phyloP scores from a whole-genome alignment of 1,139 yeast species.

The Zygoascus meyerae region DNA sequence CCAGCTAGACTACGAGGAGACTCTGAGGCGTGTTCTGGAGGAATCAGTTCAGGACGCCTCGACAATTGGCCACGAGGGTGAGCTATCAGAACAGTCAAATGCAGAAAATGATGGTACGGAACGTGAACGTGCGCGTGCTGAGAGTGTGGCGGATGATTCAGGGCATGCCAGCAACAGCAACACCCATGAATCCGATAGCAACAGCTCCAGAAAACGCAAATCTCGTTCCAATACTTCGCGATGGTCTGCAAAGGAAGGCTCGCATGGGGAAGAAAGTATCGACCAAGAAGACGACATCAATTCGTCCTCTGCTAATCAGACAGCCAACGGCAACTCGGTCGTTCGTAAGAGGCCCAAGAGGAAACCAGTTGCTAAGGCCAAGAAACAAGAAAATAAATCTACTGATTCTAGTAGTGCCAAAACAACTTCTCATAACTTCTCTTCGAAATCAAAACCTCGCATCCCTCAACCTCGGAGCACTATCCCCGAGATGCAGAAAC shows the following conservation, averaged over 20 bases:
- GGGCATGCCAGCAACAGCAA: too few relatives aligned
- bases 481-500: constrained; percentile 72
- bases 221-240: neutral
- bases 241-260: neutral
- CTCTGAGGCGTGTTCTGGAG: constrained; percentile 61
- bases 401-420: constrained; percentile 32
- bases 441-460: constrained; percentile 57
- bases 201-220: neutral
- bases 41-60: constrained; percentile 53
- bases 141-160: neutral
- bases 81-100: constrained; percentile 20
- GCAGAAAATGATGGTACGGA: constrained; percentile 11
- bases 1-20: constrained; percentile 60
- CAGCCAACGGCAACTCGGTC: constrained; percentile 1
- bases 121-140: neutral
- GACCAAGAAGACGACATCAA: neutral
- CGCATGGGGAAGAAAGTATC: neutral
- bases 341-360: constrained; percentile 2
- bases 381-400: constrained; percentile 31
- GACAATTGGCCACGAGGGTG: constrained; percentile 15
- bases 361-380: constrained; percentile 16
- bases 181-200: neutral
- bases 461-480: constrained; percentile 70
- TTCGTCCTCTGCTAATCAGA: constrained; percentile 3
- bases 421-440: constrained; percentile 36